phyloP scores from a whole-genome alignment of 768 basidiomycete species.

The Daedaleopsis sinensis region DNA sequence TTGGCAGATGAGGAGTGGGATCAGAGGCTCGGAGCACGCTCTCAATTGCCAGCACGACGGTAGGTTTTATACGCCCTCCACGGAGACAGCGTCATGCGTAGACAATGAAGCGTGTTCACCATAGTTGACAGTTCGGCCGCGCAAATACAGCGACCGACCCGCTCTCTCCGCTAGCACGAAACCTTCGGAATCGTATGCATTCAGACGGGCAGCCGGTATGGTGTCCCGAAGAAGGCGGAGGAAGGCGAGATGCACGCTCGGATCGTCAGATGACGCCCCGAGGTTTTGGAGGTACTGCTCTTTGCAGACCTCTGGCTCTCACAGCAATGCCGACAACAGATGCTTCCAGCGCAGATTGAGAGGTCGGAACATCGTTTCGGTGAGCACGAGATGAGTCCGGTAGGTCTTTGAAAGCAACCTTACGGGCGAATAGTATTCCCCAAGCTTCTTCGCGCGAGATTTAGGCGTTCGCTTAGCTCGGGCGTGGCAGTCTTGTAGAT shows the following conservation, averaged over 20 bases:
- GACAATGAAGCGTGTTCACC: background rate
- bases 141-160: background rate
- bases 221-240: background rate
- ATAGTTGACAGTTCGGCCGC: background rate
- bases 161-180: background rate
- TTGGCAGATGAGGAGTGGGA: background rate
- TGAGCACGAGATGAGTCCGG: background rate
- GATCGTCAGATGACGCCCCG: slow-evolving; percentile 14
- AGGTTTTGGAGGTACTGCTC: slow-evolving; percentile 7
- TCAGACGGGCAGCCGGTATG: background rate
- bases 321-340: background rate
- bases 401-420: background rate
- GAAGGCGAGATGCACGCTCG: background rate
- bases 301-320: slow-evolving; percentile 4
- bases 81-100: no score
- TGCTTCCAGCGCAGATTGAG: background rate
- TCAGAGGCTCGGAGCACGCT: background rate
- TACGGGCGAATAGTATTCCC: no score
- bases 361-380: background rate
- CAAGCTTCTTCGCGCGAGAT: background rate
- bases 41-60: background rate
- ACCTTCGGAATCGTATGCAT: background rate
- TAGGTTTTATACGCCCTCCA: background rate
- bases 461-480: background rate
- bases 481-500: background rate